These are phyloP conservation scores for Buxus sempervirens DNA, from an alignment of 164 flowering plant genomes.

Conservation along the genomic window DNA sequence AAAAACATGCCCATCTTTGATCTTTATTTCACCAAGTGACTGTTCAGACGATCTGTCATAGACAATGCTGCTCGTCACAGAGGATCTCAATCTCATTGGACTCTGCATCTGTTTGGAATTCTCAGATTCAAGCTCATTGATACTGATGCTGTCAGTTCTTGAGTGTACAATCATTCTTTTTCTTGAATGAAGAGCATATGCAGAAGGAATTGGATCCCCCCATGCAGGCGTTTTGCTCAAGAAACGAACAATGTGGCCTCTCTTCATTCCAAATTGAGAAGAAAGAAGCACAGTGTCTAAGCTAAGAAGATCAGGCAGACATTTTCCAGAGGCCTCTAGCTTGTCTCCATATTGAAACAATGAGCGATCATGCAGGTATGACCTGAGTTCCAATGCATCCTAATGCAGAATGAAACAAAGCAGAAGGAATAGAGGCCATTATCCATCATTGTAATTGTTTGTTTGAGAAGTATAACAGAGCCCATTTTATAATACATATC, in stretches of 20 bases:
- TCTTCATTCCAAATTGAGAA: conserved; percentile 58
- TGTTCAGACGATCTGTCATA: conserved; percentile 31
- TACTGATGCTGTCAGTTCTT: conserved; percentile 19
- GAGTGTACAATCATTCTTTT: conserved; percentile 23
- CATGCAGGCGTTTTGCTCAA: conserved; percentile 37
- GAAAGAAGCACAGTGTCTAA: conserved; percentile 37
- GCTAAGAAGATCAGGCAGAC: conserved; percentile 54
- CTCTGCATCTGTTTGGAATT: conserved; percentile 27
- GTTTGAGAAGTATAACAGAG: too few relatives aligned
- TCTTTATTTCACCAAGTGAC: conserved; percentile 41
- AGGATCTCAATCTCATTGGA: conserved; percentile 20
- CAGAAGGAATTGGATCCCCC: conserved; percentile 30
- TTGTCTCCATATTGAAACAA: conserved; percentile 64
- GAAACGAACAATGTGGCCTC: conserved; percentile 73
- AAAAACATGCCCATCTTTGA: conserved; percentile 52
- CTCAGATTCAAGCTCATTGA: conserved; percentile 17
- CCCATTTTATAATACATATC: background rate
- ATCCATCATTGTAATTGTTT: background rate
- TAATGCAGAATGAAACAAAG: conserved; percentile 18
- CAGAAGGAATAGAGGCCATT: background rate
- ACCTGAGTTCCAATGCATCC: conserved; percentile 71
- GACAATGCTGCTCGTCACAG: conserved; percentile 13
- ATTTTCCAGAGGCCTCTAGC: conserved; percentile 52
- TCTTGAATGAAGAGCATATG: conserved; percentile 25
- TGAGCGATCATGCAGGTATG: conserved; percentile 70